Evolutionary conservation across 345 rosid species (phyloP).

Genomic region (Xanthoceras sorbifolium): DNA sequence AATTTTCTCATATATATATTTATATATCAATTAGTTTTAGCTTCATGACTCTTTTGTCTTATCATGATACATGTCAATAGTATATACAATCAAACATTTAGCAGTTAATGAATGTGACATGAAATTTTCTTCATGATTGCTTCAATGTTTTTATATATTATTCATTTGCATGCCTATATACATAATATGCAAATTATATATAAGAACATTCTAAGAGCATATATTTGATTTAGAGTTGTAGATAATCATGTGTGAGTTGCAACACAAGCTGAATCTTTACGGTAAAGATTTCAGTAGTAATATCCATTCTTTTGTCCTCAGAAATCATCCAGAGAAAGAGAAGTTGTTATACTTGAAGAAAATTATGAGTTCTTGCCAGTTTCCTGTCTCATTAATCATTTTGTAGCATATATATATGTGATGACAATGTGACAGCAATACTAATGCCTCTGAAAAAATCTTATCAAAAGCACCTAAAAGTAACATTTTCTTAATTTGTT

Average conservation of each 20-base stretch:
- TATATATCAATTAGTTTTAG: conserved; percentile 17
- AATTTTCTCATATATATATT: conserved; percentile 10
- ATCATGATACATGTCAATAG: not conserved
- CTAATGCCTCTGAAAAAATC: not conserved
- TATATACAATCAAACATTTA: conserved; percentile 1
- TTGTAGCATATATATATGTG: not conserved
- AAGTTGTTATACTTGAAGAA: not conserved
- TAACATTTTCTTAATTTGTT: not conserved
- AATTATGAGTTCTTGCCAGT: too few species aligned
- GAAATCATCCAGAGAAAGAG: not conserved
- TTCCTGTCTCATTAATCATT: not conserved
- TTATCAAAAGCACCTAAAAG: not conserved
- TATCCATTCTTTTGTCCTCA: not conserved
- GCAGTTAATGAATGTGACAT: conserved; percentile 5
- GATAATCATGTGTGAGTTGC: not conserved
- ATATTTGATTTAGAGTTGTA: not conserved
- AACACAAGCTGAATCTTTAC: not conserved
- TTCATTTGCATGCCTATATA: not conserved
- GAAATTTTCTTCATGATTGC: not conserved
- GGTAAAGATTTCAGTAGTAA: not conserved
- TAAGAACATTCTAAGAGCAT: too few species aligned
- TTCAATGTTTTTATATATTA: not conserved
- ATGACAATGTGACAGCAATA: not conserved
- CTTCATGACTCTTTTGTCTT: not conserved
- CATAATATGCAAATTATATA: not conserved